Evolutionary conservation across 148 eudicot genomes (phyloP), one percentile per base, ranked within the genome.

Genomic region (Agrostemma githago): DNA sequence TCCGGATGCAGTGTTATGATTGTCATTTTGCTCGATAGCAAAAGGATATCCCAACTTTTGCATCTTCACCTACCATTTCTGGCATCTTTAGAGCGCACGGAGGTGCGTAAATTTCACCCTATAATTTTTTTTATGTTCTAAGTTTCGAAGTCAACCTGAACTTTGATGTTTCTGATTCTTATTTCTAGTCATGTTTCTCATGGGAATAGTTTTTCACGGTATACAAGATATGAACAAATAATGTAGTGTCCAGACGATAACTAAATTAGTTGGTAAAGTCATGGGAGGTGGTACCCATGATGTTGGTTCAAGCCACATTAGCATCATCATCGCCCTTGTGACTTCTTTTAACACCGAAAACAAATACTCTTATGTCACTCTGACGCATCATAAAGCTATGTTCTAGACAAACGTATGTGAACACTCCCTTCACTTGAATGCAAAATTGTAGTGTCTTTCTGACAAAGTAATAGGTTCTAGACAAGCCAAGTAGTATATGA

Each of bases 371-470:
- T 26, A 26, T 42, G 71, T 8, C 66, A 20, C 20, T 14, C 16
- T 60, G 41, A 60, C 51, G 26, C 38, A 43, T 68, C 17, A 39
- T 73, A 40, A 68, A 73, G 48, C 64, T 54, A 17, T 67, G 37
- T 37, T n/a, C 10, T 54, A 26, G 1, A 26, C 14, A 44, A 67
- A 44, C 44, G n/a, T 53, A 8, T 72, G 54, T 12, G 10, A 15
- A 11, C 14, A 40, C 34, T 40, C 5, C 51, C 37, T 66, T 59
- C 41, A 73, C 42, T 69, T 67, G 69, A 62, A 61, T 76, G 68
- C 83, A 76, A 76, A 72, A 16, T 67, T 72, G 71, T 60, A 80
- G 38, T 61, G 66, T 72, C 19, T 34, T 54, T 59, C 20, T 44
- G 48, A 46, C 37, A 21, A 77, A 72, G 77, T 76, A 76, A 61